Evolutionary conservation across 2,329 filamentous ascomycete genomes (phyloP).

Genomic region (Paraconiothyrium sp.): DNA sequence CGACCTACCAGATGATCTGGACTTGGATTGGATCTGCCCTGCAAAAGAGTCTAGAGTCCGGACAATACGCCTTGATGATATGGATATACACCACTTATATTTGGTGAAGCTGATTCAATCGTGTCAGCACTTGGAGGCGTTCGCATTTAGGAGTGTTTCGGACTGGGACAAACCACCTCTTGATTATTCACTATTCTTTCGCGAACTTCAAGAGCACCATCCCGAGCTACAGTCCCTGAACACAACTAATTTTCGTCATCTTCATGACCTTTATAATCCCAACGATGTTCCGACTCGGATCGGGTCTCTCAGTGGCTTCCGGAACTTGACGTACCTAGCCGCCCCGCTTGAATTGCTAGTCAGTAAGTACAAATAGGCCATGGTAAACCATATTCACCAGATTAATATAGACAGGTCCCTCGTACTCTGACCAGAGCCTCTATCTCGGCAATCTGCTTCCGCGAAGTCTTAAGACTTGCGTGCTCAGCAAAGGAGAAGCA

Average conservation of each 20-base stretch:
- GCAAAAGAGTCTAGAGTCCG: not conserved
- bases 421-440: not conserved
- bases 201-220: slow-evolving; percentile 7
- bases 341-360: slow-evolving; percentile 8
- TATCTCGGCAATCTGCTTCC: slow-evolving; percentile 2
- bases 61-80: slow-evolving; percentile 4
- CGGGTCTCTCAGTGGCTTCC: not conserved
- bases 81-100: not conserved
- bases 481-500: slow-evolving; percentile 7
- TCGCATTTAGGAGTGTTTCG: not conserved
- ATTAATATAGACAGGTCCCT: not conserved
- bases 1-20: not conserved
- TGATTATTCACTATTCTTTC: not conserved
- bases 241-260: not conserved
- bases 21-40: slow-evolving; percentile 1
- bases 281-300: not conserved
- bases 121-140: slow-evolving; percentile 1
- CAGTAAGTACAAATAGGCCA: not conserved
- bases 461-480: not conserved
- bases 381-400: not conserved
- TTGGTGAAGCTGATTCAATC: slow-evolving; percentile 1
- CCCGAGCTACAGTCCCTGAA: slow-evolving; percentile 5
- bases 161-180: not conserved
- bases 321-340: slow-evolving; percentile 2
- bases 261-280: not conserved